Conservation (phyloP, 345 rosid species). For the Eucalyptus guilfoylei region DNA sequence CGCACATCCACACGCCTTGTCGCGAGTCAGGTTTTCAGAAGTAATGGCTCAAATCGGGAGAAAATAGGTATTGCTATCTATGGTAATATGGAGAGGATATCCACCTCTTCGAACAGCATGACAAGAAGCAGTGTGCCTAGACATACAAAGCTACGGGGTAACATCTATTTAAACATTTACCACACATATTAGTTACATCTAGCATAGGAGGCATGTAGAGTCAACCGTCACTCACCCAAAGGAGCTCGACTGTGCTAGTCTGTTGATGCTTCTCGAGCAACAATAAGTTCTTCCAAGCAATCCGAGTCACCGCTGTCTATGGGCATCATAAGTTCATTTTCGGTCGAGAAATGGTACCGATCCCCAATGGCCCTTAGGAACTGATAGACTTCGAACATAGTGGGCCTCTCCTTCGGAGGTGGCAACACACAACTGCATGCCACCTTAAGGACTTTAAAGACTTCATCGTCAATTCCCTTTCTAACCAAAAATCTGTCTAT, state of each 20-base stretch:
- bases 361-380: conserved; percentile 77
- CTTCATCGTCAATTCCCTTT: conserved; percentile 59
- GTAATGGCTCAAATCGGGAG: neutral
- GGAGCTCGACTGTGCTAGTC: neutral
- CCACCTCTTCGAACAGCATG: neutral
- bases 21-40: neutral
- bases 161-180: neutral
- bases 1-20: neutral
- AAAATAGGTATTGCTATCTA: neutral
- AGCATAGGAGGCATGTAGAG: neutral
- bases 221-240: neutral
- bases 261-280: conserved; percentile 30
- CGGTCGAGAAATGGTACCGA: conserved; percentile 57
- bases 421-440: conserved; percentile 62
- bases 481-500: conserved; percentile 45
- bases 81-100: neutral
- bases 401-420: conserved; percentile 64
- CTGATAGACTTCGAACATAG: conserved; percentile 88
- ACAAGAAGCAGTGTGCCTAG: neutral
- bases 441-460: conserved; percentile 71
- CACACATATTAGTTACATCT: neutral
- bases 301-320: conserved; percentile 44
- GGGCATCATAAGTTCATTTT: conserved; percentile 62
- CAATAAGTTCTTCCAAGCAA: conserved; percentile 67
- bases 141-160: neutral